These are phyloP conservation scores for Calvatia gigantea DNA, from an alignment of 768 basidiomycete species.

Conservation along the genomic window DNA sequence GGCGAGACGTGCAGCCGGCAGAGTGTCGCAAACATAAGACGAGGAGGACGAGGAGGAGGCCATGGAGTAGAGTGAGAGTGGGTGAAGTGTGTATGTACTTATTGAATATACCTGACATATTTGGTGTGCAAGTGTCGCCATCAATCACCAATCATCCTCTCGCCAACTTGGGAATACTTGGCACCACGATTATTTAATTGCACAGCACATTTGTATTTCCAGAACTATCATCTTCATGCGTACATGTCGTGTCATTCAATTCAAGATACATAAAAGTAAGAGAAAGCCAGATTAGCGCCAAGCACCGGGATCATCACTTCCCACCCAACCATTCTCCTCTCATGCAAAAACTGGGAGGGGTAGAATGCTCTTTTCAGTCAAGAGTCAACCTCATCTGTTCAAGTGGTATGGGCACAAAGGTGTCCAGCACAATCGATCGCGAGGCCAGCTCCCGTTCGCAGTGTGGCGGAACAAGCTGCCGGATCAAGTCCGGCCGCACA, in stretches of 20 bases:
- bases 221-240: slow-evolving; percentile 17
- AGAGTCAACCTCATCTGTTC: slow-evolving; percentile 93
- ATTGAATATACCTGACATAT: too few species aligned
- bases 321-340: too few species aligned
- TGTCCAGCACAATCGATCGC: slow-evolving; percentile 82
- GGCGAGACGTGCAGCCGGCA: slow-evolving; percentile 61
- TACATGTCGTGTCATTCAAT: slow-evolving; percentile 29
- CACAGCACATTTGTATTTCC: slow-evolving; percentile 19
- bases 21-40: slow-evolving; percentile 69
- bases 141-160: slow-evolving; percentile 24
- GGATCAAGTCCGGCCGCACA: slow-evolving; percentile 91
- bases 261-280: slow-evolving; percentile 43
- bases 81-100: not conserved
- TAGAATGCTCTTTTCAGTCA: slow-evolving; percentile 69
- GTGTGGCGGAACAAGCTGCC: slow-evolving; percentile 85
- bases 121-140: slow-evolving; percentile 41
- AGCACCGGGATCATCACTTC: slow-evolving; percentile 14
- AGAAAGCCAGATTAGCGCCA: slow-evolving; percentile 22
- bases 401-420: slow-evolving; percentile 95
- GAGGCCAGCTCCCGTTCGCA: slow-evolving; percentile 86
- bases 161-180: slow-evolving; percentile 12
- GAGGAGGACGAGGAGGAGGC: slow-evolving; percentile 22
- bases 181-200: too few species aligned
- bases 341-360: too few species aligned
- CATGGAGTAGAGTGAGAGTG: slow-evolving; percentile 12